phyloP scores from a whole-genome alignment of 176 grass and related monocot genomes.

The Poa pratensis region DNA sequence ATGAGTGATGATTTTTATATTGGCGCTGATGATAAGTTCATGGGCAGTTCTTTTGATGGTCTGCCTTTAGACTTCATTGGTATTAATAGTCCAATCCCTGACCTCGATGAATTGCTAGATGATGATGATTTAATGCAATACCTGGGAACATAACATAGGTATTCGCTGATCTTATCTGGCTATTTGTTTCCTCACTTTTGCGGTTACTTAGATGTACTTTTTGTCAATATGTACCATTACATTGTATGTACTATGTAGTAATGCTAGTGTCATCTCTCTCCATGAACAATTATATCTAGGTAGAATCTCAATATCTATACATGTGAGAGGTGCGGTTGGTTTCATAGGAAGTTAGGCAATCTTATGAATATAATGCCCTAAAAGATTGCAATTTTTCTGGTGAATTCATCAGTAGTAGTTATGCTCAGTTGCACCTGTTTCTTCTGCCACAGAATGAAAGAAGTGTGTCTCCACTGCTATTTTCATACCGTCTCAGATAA shows the following conservation, averaged over 20 bases:
- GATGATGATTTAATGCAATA: constrained; percentile 91
- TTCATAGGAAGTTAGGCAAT: not conserved
- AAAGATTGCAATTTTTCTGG: not conserved
- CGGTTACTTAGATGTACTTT: not conserved
- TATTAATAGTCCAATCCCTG: constrained; percentile 57
- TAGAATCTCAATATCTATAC: not conserved
- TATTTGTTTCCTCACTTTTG: not conserved
- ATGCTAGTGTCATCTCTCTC: constrained; percentile 8
- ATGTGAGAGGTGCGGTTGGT: not conserved
- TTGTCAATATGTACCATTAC: not conserved
- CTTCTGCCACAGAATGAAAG: not conserved
- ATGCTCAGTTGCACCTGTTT: not conserved
- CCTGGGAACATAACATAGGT: constrained; percentile 74
- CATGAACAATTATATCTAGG: not conserved
- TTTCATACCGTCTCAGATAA: not conserved
- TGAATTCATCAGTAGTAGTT: not conserved
- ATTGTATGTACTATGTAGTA: not conserved
- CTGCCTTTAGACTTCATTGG: constrained; percentile 70
- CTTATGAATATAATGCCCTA: not conserved
- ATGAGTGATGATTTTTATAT: constrained; percentile 54
- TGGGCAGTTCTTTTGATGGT: constrained; percentile 58
- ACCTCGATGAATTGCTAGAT: constrained; percentile 69
- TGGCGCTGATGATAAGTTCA: constrained; percentile 58
- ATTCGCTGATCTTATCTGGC: constrained; percentile 19
- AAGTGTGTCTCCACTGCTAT: not conserved